Conservation (phyloP, 306 rosid species). For the Trifolium subterraneum region DNA sequence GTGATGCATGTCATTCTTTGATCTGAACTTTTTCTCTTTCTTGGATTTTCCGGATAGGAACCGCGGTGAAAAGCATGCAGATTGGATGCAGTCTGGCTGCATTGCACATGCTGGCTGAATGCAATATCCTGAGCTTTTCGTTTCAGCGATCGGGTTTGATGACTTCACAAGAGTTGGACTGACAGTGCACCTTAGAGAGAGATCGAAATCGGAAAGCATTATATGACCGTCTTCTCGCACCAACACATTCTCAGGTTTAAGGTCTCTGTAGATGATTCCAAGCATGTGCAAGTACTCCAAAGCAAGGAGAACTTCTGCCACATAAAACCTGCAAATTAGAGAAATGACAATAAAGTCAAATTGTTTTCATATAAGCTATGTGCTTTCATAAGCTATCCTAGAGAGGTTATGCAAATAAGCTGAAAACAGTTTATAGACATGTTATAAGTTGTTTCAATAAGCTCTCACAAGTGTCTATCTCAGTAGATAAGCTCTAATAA, state of each 20-base stretch:
- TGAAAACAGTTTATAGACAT: no score
- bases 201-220: slow-evolving; percentile 97
- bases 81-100: slow-evolving; percentile 89
- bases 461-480: not conserved
- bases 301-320: slow-evolving; percentile 97
- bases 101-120: slow-evolving; percentile 41
- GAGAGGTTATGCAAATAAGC: no score
- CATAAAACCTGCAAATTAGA: slow-evolving; percentile 76
- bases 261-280: slow-evolving; percentile 95
- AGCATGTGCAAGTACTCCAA: slow-evolving; percentile 99
- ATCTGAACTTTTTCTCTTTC: slow-evolving; percentile 68
- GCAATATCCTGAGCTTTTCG: slow-evolving; percentile 76
- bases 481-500: no score
- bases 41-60: slow-evolving; percentile 70
- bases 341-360: no score
- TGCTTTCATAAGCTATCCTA: no score
- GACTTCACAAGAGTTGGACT: slow-evolving; percentile 83
- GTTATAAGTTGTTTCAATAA: no score
- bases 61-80: slow-evolving; percentile 79
- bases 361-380: no score
- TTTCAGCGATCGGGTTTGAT: slow-evolving; percentile 52
- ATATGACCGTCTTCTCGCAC: slow-evolving; percentile 98
- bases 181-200: slow-evolving; percentile 85
- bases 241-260: slow-evolving; percentile 95
- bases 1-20: slow-evolving; percentile 65